phyloP scores from a whole-genome alignment of 2,329 filamentous ascomycete species.

The Ceratocystis albifundus region DNA sequence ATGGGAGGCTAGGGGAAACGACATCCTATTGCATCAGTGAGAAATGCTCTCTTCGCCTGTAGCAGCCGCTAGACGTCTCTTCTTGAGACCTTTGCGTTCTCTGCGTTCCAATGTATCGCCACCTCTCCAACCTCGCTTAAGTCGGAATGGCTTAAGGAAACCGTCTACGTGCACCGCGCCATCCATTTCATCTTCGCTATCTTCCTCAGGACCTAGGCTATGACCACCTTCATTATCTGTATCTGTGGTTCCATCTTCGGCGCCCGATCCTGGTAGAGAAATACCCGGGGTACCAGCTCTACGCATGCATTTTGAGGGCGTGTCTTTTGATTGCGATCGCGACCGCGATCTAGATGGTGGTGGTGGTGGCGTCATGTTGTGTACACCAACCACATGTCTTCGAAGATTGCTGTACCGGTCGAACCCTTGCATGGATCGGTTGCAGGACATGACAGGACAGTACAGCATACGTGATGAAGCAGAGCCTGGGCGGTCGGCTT shows the following conservation, averaged over 20 bases:
- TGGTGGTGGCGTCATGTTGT: slow-evolving; percentile 27
- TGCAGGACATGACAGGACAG: slow-evolving; percentile 33
- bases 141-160: slow-evolving; percentile 47
- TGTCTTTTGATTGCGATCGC: slow-evolving; percentile 31
- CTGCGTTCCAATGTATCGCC: slow-evolving; percentile 25
- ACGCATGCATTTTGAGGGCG: slow-evolving; percentile 29
- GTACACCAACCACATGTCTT: slow-evolving; percentile 33
- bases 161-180: slow-evolving; percentile 59
- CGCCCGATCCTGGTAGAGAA: background rate
- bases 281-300: slow-evolving; percentile 11
- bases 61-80: slow-evolving; percentile 15
- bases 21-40: background rate
- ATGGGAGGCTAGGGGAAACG: too few species aligned
- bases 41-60: background rate
- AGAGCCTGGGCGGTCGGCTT: background rate
- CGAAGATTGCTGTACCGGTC: slow-evolving; percentile 30
- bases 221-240: slow-evolving; percentile 19
- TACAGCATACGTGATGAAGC: slow-evolving; percentile 27
- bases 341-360: slow-evolving; percentile 10
- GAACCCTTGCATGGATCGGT: slow-evolving; percentile 32
- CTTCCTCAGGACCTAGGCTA: slow-evolving; percentile 28
- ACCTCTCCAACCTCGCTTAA: slow-evolving; percentile 39
- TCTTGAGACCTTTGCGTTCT: slow-evolving; percentile 25
- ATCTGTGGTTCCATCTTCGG: slow-evolving; percentile 11
- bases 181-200: slow-evolving; percentile 43